phyloP scores from a whole-genome alignment of 768 basidiomycete species.

The Mrakia frigida region DNA sequence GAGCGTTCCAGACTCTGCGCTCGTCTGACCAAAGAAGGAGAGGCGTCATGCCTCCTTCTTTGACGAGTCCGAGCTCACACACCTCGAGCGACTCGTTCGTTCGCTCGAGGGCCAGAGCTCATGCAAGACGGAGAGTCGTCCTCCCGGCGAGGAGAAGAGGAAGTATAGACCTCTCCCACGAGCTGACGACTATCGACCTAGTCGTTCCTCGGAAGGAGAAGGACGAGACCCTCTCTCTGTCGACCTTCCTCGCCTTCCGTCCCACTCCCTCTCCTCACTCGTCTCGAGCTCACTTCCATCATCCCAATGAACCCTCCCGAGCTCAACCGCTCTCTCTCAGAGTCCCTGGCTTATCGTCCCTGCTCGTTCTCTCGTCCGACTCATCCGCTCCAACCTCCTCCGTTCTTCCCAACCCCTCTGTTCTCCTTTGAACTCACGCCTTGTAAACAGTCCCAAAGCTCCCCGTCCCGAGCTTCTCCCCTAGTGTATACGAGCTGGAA shows the following conservation, averaged over 20 bases:
- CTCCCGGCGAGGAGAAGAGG: too few relatives aligned
- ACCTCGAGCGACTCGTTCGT: too few relatives aligned
- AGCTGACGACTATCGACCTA: not conserved
- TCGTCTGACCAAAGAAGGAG: not conserved
- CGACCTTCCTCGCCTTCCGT: too few relatives aligned
- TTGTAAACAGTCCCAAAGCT: conserved; percentile 97
- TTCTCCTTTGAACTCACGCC: conserved; percentile 50
- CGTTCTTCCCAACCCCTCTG: not conserved
- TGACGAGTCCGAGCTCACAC: not conserved
- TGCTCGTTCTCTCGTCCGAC: too few relatives aligned
- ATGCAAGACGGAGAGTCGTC: too few relatives aligned
- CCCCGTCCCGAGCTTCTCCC: conserved; percentile 95
- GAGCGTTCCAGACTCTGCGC: not conserved
- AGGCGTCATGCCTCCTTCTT: not conserved
- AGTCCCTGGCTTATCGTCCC: too few relatives aligned
- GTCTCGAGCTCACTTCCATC: too few relatives aligned
- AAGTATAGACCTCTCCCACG: not conserved
- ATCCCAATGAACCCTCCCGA: too few relatives aligned
- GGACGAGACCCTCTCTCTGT: not conserved
- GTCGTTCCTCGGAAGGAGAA: not conserved
- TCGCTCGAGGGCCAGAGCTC: too few relatives aligned
- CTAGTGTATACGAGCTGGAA: conserved; percentile 45
- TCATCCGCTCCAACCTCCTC: not conserved
- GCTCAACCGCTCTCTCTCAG: too few relatives aligned
- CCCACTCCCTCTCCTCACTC: too few relatives aligned